Evolutionary conservation across 164 flowering plant genomes (phyloP).

Genomic region (Stephania japonica): DNA sequence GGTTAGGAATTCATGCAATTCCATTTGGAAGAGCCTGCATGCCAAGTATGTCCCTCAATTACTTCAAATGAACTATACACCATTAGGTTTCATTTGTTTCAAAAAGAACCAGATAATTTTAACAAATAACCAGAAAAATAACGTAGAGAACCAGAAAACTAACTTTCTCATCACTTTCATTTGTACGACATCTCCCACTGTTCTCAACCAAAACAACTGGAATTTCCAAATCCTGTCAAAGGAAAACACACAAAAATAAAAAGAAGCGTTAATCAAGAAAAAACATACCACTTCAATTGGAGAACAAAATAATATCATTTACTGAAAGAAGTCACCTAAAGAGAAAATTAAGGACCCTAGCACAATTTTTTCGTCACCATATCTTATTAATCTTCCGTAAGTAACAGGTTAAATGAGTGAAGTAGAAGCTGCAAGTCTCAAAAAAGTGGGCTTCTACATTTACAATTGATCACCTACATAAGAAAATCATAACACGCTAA

Average conservation of each 20-base stretch:
- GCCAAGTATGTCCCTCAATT: not conserved
- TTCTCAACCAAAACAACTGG: constrained; percentile 94
- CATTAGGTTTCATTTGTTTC: not conserved
- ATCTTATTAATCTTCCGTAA: not conserved
- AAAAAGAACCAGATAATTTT: not conserved
- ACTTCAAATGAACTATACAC: not conserved
- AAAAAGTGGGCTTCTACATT: no score
- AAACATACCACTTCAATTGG: no score
- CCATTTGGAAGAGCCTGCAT: constrained; percentile 85
- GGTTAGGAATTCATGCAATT: constrained; percentile 70
- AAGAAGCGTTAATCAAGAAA: not conserved
- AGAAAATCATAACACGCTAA: no score
- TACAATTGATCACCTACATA: no score
- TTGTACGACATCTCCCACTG: constrained; percentile 88
- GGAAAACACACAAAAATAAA: not conserved
- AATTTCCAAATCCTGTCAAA: constrained; percentile 40
- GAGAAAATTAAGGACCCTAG: not conserved
- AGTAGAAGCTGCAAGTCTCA: no score
- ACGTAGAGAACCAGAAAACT: no score
- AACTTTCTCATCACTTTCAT: constrained; percentile 87
- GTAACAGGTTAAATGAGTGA: not conserved
- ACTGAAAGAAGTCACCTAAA: not conserved
- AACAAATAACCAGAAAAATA: no score
- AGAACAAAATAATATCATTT: no score
- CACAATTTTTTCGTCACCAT: not conserved